Evolutionary conservation across 2,329 filamentous ascomycete genomes (phyloP), one percentile per base, ranked within the genome.

Genomic region (Aspergillus sergii): DNA sequence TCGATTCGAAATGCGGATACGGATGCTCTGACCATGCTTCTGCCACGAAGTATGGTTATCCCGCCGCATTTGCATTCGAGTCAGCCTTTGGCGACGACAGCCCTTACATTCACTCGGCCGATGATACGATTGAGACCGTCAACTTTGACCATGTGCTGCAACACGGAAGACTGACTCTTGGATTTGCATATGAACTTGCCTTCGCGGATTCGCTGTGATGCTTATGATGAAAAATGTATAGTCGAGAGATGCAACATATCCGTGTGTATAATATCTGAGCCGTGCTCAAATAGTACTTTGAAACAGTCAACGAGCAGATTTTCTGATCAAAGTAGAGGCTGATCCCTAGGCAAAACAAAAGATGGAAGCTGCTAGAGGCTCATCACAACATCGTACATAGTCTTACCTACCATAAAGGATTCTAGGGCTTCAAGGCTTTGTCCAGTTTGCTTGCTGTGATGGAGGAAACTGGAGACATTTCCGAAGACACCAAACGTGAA

Each of bases 131-230:
- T 39, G 36, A 43, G 10, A 59, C 58, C 23, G 46, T 59, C 34
- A 26, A 59, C 19, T 59, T 59, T 39, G 58, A 54, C 16, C 58
- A 59, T 41, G 48, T 59, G 16, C 8, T 59, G 34, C 58, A 59
- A 32, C 46, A 59, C 19, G 58, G 48, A 4, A 39, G 58, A 23
- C 16, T 59, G 48, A 39, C 48, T 30, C 21, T 59, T 39, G 58
- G 58, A 21, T 59, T 59, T 59, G 58, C 48, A 19, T 59, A 59
- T 23, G 58, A 59, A 5, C 48, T 59, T 53, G 58, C 32, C 11
- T 53, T 59, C 30, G 58, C 58, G 3, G n/a, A 53, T 21, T 41
- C 48, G 9, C 19, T 59, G 48, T 59, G 34, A 39, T 19, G 23
- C 39, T 9, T 41, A 41, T 41, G 16, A 41, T n/a, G 39, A 41